Conservation (phyloP, 192 early-diverging fungal genomes). For the Backusella macrospora region DNA sequence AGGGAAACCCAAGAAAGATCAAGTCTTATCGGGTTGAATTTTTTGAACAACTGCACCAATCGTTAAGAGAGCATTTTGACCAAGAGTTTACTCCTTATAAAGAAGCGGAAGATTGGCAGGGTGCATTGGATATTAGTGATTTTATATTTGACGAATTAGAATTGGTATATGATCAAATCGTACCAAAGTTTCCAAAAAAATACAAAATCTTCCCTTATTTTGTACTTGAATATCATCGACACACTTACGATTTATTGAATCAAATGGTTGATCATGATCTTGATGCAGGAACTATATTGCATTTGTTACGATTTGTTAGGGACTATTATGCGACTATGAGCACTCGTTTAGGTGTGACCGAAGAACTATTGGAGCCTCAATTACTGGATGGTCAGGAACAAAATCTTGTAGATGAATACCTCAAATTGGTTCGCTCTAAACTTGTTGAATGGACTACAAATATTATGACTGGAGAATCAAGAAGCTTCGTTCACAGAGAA, state of each 20-base stretch:
- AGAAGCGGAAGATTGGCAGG: constrained; percentile 57
- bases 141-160: constrained; percentile 89
- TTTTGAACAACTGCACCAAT: constrained; percentile 74
- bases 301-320: constrained; percentile 85
- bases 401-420: constrained; percentile 83
- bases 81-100: constrained; percentile 64
- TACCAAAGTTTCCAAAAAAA: constrained; percentile 83
- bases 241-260: constrained; percentile 82
- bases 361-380: constrained; percentile 88
- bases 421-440: constrained; percentile 86
- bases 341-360: constrained; percentile 80
- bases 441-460: constrained; percentile 92
- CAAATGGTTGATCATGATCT: constrained; percentile 71
- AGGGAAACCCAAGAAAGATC: constrained; percentile 54
- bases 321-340: constrained; percentile 93
- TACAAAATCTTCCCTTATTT: constrained; percentile 97
- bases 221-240: constrained; percentile 94
- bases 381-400: constrained; percentile 94
- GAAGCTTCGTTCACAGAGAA: constrained; percentile 72
- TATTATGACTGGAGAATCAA: constrained; percentile 82
- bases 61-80: constrained; percentile 67
- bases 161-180: constrained; percentile 85
- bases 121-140: constrained; percentile 69
- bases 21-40: constrained; percentile 81
- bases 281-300: constrained; percentile 88